These are phyloP conservation scores for Zea mays DNA, from an alignment of 176 grass and related monocot species.

Conservation along the genomic window DNA sequence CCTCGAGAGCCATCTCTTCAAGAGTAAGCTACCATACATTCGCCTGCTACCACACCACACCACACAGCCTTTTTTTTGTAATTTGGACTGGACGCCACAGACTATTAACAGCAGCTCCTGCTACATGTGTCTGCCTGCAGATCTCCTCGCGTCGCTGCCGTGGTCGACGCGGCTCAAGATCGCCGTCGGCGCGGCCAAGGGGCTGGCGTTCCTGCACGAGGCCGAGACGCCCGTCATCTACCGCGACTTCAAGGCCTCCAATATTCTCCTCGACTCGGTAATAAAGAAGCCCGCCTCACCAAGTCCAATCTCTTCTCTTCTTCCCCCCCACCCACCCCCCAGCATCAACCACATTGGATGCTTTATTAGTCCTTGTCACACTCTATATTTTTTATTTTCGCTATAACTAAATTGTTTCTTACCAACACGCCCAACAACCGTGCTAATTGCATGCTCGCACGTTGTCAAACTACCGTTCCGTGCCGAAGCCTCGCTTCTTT, in stretches of 20 bases:
- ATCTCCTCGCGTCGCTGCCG: constrained; percentile 52
- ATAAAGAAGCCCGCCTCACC: too few relatives aligned
- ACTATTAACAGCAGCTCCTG: background rate
- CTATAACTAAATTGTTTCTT: constrained; percentile 3
- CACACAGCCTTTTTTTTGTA: too few relatives aligned
- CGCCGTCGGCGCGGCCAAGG: constrained; percentile 82
- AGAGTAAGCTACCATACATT: too few relatives aligned
- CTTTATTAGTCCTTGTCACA: constrained; percentile 1
- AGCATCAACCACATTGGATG: background rate
- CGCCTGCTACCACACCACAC: background rate
- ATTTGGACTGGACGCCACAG: too few relatives aligned
- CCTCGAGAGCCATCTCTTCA: constrained; percentile 92
- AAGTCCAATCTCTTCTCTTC: background rate
- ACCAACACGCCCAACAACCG: background rate
- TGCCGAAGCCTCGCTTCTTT: constrained; percentile 3
- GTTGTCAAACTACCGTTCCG: constrained; percentile 29
- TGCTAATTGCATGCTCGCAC: constrained; percentile 4
- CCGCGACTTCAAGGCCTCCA: constrained; percentile 83
- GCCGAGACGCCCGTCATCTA: constrained; percentile 76
- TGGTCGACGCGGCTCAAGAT: constrained; percentile 96
- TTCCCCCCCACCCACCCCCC: background rate
- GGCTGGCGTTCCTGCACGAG: constrained; percentile 83
- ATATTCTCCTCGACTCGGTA: constrained; percentile 67
- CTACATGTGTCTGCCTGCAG: constrained; percentile 27
- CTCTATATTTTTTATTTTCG: background rate